Conservation (phyloP, 116 monocot species). For the Papilionanthe hybrid region DNA sequence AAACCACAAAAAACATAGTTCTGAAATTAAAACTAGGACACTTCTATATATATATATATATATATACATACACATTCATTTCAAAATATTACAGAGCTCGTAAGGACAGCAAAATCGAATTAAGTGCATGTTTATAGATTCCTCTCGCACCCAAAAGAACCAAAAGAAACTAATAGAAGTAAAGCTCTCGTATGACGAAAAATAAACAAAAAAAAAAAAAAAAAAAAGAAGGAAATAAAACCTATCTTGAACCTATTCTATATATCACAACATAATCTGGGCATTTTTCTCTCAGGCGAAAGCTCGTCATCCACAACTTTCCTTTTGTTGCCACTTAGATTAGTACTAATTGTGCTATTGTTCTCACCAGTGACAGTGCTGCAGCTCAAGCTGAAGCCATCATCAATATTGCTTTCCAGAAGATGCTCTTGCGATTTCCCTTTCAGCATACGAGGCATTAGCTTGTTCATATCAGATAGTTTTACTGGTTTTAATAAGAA, state of each 20-base stretch:
- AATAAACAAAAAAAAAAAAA: background rate
- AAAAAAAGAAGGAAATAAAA: background rate
- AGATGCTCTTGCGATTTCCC: slow-evolving; percentile 28
- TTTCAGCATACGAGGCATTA: slow-evolving; percentile 47
- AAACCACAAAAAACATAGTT: background rate
- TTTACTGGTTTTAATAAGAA: slow-evolving; percentile 66
- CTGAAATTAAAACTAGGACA: background rate
- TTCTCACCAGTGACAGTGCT: background rate
- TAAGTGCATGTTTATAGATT: background rate
- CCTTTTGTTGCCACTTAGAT: slow-evolving; percentile 36
- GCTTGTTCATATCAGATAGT: slow-evolving; percentile 54
- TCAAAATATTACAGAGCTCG: background rate
- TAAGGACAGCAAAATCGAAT: background rate
- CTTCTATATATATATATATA: too few relatives aligned
- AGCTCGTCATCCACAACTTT: slow-evolving; percentile 30
- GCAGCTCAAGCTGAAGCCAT: background rate
- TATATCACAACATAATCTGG: slow-evolving; percentile 33
- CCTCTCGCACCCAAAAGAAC: background rate
- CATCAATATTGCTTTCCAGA: background rate
- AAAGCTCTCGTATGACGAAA: background rate
- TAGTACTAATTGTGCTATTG: slow-evolving; percentile 4
- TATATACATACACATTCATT: background rate
- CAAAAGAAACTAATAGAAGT: too few relatives aligned
- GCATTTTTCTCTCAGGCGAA: slow-evolving; percentile 38
- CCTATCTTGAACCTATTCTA: background rate